phyloP scores from a whole-genome alignment of 345 rosid genomes.

The Brassica cretica region DNA sequence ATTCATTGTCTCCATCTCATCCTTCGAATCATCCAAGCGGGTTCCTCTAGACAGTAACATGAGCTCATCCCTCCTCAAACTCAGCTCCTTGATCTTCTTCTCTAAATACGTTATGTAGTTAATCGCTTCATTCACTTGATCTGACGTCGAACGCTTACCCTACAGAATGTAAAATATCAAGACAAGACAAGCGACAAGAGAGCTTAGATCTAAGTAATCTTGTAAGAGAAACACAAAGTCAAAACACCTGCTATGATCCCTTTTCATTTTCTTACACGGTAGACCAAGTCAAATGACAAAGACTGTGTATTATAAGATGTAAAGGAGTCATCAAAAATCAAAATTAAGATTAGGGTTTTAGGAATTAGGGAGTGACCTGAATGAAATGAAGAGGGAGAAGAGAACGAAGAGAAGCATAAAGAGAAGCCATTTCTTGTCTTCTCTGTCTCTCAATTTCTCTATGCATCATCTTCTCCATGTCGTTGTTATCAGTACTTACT shows the following conservation, averaged over 20 bases:
- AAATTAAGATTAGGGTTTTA: slow-evolving; percentile 28
- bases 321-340: background rate
- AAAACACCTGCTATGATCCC: background rate
- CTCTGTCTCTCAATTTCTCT: slow-evolving; percentile 69
- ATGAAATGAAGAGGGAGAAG: slow-evolving; percentile 71
- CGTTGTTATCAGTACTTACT: slow-evolving; percentile 13
- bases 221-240: slow-evolving; percentile 2
- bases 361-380: slow-evolving; percentile 48
- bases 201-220: slow-evolving; percentile 19
- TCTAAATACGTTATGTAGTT: slow-evolving; percentile 59
- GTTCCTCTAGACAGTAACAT: slow-evolving; percentile 38
- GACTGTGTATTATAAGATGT: slow-evolving; percentile 14
- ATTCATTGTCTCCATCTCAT: background rate
- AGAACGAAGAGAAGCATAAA: slow-evolving; percentile 56
- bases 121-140: slow-evolving; percentile 70
- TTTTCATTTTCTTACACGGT: background rate
- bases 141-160: slow-evolving; percentile 88
- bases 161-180: slow-evolving; percentile 25
- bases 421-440: slow-evolving; percentile 78
- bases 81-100: slow-evolving; percentile 46
- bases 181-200: slow-evolving; percentile 25
- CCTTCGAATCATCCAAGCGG: slow-evolving; percentile 13
- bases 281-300: slow-evolving; percentile 8
- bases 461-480: slow-evolving; percentile 61
- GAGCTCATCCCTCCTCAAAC: slow-evolving; percentile 48